Percentiles rank a stretch among this genome's conserved stretches.
phyloP scores from a whole-genome alignment of 1,139 yeast species.

The Scheffersomyces segobiensis region DNA sequence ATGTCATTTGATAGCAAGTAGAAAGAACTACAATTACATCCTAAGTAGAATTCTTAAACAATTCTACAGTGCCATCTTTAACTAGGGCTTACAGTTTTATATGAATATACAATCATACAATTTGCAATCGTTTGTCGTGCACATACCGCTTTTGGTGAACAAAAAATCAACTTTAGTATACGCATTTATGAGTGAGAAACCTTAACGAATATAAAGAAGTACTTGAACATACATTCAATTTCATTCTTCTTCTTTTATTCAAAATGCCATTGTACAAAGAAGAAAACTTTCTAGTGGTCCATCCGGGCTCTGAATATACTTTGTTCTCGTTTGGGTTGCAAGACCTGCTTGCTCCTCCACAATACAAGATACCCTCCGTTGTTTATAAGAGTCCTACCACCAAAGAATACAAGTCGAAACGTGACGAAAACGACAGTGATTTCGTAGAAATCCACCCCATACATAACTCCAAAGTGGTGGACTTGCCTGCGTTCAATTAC shows the following conservation, averaged over 20 bases:
- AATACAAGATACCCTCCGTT: constrained; percentile 68
- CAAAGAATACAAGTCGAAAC: constrained; percentile 39
- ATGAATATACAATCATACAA: too few species aligned
- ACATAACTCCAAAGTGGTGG: constrained; percentile 57
- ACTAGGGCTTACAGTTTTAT: too few species aligned
- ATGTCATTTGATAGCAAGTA: too few species aligned
- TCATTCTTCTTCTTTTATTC: neutral
- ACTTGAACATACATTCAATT: neutral
- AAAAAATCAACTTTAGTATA: constrained; percentile 1
- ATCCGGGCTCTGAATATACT: constrained; percentile 80
- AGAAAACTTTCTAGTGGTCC: constrained; percentile 62
- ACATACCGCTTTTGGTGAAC: constrained; percentile 4
- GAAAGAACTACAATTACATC: too few species aligned
- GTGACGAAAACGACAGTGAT: constrained; percentile 26
- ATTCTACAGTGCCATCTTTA: too few species aligned
- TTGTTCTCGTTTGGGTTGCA: constrained; percentile 79
- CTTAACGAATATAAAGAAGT: neutral
- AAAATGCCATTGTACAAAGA: constrained; percentile 62
- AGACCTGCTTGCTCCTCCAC: constrained; percentile 79
- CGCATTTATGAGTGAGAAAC: neutral
- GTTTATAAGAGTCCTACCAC: constrained; percentile 59
- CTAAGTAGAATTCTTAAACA: too few species aligned
- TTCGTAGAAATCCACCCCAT: constrained; percentile 61
- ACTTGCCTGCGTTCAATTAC: constrained; percentile 71
- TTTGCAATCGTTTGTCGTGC: constrained; percentile 1